Base-by-base conservation (phyloP, 2,329 filamentous ascomycete genomes). In the Ceratocystis papillata region DNA sequence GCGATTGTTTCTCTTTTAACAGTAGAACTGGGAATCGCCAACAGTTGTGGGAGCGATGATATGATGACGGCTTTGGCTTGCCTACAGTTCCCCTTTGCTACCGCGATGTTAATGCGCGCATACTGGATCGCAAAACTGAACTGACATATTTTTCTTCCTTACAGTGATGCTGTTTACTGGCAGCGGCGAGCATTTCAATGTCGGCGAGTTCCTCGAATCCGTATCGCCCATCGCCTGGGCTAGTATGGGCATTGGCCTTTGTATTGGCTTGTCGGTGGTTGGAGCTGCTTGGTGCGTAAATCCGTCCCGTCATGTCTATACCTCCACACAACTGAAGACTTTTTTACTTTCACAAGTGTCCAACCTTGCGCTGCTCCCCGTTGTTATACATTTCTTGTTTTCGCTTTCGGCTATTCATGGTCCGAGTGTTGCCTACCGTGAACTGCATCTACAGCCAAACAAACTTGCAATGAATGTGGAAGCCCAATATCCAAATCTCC, bases 91-190 rank as follows among this genome's bases (percentile, higher is more conserved):
- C 15, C 25, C 10, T 10, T 8, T 53, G 48, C 48, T 53, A n/a
- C 4, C 22, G 15, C 48, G 22, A 28, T 53, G 48, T 25, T 22
- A 10, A 45, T 62, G 45, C 30, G 59, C 57, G 46, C 44, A 44
- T 7, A 45, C 25, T 57, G 25, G 57, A 30, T 59, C 53, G 48
- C 46, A 28, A 45, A 17, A 28, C 60, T 15, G 50, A 30, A 33
- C 48, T 65, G 15, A 65, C 48, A 17, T 30, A 20, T 53, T 65
- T n/a, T 28, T 55, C 15, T 44, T 12, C 15, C 37, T 28, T 6
- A 37, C 37, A 99, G 94, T 99, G 79, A 95, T 99, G 90, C 90
- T 99, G 76, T 96, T 99, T 76, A 95, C 94, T 74, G 91, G 90
- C 74, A 91, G 89, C 76, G 94, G 95, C 75, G 93, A 99, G 82